Evolutionary conservation across 192 early-diverging fungal genomes (phyloP), one percentile per base, ranked within the genome.

Genomic region (Coemansia sp.): DNA sequence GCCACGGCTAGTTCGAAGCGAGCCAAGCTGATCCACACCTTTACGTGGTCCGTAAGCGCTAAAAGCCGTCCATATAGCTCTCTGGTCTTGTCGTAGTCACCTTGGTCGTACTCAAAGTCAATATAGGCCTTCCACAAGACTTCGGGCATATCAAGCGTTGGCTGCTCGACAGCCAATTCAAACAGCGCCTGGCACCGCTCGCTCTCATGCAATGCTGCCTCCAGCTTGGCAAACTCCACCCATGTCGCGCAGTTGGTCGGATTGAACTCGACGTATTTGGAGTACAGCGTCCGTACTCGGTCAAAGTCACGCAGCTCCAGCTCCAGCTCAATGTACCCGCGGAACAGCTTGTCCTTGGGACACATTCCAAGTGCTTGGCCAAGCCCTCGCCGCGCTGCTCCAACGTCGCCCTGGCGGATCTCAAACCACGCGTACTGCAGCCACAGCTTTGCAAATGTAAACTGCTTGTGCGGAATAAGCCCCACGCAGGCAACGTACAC

Each of bases 381-480:
- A 40, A 99, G 78, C 12, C 87, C 70, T 39, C 91, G 93, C 33
- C 98, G 89, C 18, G 95, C 96, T 15, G 87, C 73, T 1, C 61
- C 66, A 5, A 98, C 69, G 61, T 98, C 88, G 12, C 88, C 52
- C 61, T 88, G 87, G 22, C 98, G 90, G 65, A 97, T 87, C 64
- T 96, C 90, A 73, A 97, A 98, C 71, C 94, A 91, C 24, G 95
- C 96, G 79, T 94, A 97, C 27, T 94, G 79, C 13, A 97, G 84
- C 98, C 98, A 99, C 58, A 98, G 88, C 77, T 99, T 99, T 39
- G 91, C 96, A 87, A 99, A 98, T 9, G 97, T 99, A 69, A 99
- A 98, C 29, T 66, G 76, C 72, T 92, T 90, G 81, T 99, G 98
- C 16, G 98, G 98, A 63, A 99, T 89, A 12, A 96, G 67, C 18